Evolutionary conservation across 495 filamentous ascomycete species (phyloP).

Genomic region (Astrothelium subdiscretum): DNA sequence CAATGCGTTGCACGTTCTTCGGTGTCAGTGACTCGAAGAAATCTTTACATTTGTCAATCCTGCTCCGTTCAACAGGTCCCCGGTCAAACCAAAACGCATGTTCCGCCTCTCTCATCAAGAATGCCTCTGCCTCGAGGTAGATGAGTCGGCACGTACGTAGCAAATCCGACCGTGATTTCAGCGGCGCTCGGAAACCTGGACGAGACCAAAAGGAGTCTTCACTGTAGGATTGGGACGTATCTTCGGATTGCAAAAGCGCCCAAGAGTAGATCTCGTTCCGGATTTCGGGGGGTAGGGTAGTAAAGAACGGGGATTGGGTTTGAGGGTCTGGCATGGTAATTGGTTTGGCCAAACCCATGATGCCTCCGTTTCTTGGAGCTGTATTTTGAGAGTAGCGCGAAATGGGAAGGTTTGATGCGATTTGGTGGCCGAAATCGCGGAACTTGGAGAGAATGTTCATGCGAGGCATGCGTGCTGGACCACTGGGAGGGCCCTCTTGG

Average conservation of each 20-base stretch:
- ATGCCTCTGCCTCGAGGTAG: slow-evolving; percentile 11
- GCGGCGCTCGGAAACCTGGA: slow-evolving; percentile 6
- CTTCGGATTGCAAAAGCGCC: slow-evolving; percentile 10
- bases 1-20: background rate
- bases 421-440: background rate
- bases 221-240: slow-evolving; percentile 4
- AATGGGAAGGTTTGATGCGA: background rate
- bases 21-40: background rate
- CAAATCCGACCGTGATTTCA: slow-evolving; percentile 3
- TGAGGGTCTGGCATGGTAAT: slow-evolving; percentile 1
- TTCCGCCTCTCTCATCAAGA: slow-evolving; percentile 11
- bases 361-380: background rate
- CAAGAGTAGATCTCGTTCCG: slow-evolving; percentile 15
- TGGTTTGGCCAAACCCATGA: background rate
- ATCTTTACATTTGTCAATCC: background rate
- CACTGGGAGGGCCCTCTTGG: too few relatives aligned
- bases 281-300: slow-evolving; percentile 13
- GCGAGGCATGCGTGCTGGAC: too few relatives aligned
- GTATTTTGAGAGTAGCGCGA: background rate
- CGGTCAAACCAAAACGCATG: slow-evolving; percentile 7
- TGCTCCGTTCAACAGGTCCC: background rate
- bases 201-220: slow-evolving; percentile 5
- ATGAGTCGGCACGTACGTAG: slow-evolving; percentile 14
- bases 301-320: slow-evolving; percentile 16
- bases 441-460: background rate